phyloP scores from a whole-genome alignment of 1,284 basidiomycete species.

The Cryptococcus deneoformans region DNA sequence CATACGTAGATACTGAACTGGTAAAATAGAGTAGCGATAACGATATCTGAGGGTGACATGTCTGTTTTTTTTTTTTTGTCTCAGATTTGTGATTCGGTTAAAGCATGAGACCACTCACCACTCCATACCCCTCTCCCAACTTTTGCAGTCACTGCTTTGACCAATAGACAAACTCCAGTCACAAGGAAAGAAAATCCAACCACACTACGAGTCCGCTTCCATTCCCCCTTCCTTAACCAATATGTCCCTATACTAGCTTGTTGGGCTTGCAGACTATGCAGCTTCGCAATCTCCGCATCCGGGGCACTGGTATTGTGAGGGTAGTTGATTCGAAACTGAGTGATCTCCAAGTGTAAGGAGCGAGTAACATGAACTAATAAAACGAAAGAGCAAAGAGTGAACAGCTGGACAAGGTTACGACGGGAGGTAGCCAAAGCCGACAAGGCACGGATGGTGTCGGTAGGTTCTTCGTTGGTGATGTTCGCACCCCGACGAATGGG shows the following conservation, averaged over 20 bases:
- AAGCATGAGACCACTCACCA: conserved; percentile 22
- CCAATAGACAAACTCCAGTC: conserved; percentile 38
- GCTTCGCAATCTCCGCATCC: neutral
- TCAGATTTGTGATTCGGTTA: neutral
- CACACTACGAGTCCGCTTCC: conserved; percentile 43
- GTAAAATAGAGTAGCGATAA: conserved; percentile 74
- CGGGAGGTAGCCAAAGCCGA: conserved; percentile 68
- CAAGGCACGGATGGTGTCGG: conserved; percentile 53
- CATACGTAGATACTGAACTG: conserved; percentile 89
- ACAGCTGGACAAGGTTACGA: conserved; percentile 69
- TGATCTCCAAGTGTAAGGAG: conserved; percentile 66
- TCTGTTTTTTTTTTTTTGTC: conserved; percentile 56
- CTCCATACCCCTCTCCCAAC: conserved; percentile 44
- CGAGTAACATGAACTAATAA: conserved; percentile 71
- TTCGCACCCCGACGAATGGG: conserved; percentile 24
- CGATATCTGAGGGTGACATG: conserved; percentile 73
- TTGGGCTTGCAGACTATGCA: neutral
- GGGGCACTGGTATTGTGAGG: neutral
- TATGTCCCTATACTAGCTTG: conserved; percentile 17
- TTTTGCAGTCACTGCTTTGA: conserved; percentile 42
- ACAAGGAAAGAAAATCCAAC: conserved; percentile 47
- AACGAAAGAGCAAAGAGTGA: conserved; percentile 73
- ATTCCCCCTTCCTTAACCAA: conserved; percentile 47
- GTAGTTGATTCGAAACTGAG: conserved; percentile 3
- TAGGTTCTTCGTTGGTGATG: conserved; percentile 8